These are phyloP conservation scores for Nidula niveotomentosa DNA, from an alignment of 1,284 basidiomycete genomes.

Conservation along the genomic window DNA sequence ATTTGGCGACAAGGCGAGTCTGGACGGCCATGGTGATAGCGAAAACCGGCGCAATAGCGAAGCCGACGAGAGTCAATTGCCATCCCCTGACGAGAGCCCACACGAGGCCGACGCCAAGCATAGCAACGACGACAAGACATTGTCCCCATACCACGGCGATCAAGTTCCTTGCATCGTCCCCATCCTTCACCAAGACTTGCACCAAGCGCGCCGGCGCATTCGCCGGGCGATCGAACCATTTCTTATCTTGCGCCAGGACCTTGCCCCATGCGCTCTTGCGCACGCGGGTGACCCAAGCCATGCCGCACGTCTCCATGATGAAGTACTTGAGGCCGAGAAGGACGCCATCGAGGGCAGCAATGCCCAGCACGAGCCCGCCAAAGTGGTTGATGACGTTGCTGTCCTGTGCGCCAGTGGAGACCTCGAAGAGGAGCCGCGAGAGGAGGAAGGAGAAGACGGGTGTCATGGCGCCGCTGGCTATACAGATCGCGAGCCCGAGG, in stretches of 20 bases:
- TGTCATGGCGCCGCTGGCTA: conserved; percentile 80
- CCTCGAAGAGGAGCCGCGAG: conserved; percentile 78
- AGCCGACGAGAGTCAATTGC: conserved; percentile 91
- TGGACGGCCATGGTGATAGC: conserved; percentile 74
- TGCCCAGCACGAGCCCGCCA: conserved; percentile 66
- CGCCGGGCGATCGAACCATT: conserved; percentile 77
- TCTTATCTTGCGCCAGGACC: conserved; percentile 70
- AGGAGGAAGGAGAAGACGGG: conserved; percentile 89
- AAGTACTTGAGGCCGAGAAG: conserved; percentile 38
- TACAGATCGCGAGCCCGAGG: conserved; percentile 64
- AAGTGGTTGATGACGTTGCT: conserved; percentile 68
- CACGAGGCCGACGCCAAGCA: conserved; percentile 81
- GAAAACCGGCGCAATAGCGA: conserved; percentile 88
- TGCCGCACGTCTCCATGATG: not conserved
- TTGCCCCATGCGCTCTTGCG: not conserved
- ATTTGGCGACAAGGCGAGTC: conserved; percentile 65
- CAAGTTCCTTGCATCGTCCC: conserved; percentile 84
- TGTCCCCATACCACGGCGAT: conserved; percentile 79
- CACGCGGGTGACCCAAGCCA: conserved; percentile 45
- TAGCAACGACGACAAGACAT: conserved; percentile 70
- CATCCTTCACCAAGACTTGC: conserved; percentile 86
- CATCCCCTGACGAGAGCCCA: conserved; percentile 91
- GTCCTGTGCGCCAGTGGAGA: conserved; percentile 69
- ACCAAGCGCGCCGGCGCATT: conserved; percentile 72
- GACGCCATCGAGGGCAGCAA: conserved; percentile 82